Percentiles rank a stretch among this genome's conserved stretches.
Evolutionary conservation across 495 filamentous ascomycete genomes (phyloP).

Genomic region (Collariella sp.): DNA sequence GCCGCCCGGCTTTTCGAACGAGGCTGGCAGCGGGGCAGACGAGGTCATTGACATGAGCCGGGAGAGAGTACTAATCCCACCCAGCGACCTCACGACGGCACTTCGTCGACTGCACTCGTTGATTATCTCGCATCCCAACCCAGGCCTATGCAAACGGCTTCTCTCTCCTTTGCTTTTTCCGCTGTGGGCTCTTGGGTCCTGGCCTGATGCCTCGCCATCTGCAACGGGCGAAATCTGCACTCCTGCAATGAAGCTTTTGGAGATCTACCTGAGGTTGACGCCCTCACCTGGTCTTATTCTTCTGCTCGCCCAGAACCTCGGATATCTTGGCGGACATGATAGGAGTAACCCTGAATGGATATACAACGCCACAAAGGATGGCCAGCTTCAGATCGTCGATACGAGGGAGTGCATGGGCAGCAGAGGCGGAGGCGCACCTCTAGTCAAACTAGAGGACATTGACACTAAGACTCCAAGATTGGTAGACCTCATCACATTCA

Average conservation of each 20-base stretch:
- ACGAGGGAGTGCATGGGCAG: conserved; percentile 2
- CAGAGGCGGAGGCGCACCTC: not conserved
- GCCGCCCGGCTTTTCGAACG: conserved; percentile 14
- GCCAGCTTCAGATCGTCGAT: conserved; percentile 26
- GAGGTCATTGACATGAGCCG: conserved; percentile 35
- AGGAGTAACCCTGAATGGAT: conserved; percentile 29
- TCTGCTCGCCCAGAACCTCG: conserved; percentile 34
- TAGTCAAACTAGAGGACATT: conserved; percentile 26
- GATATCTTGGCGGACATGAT: conserved; percentile 30
- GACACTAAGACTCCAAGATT: conserved; percentile 47
- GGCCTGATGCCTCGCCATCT: conserved; percentile 25
- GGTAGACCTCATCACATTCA: conserved; percentile 44
- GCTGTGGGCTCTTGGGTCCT: conserved; percentile 59
- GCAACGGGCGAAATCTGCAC: conserved; percentile 28
- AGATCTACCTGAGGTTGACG: conserved; percentile 39
- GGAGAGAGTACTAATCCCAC: conserved; percentile 34
- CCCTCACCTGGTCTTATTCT: conserved; percentile 35
- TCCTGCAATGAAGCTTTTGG: conserved; percentile 36
- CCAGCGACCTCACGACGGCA: conserved; percentile 37
- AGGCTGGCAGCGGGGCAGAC: conserved; percentile 14
- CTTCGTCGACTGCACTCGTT: conserved; percentile 51
- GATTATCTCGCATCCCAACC: conserved; percentile 60
- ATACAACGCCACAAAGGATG: conserved; percentile 22
- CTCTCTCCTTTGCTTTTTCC: conserved; percentile 56
- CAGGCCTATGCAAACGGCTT: conserved; percentile 61